Conservation (phyloP, 2,329 filamentous ascomycete species). For the Hypoxylon rubiginosum region DNA sequence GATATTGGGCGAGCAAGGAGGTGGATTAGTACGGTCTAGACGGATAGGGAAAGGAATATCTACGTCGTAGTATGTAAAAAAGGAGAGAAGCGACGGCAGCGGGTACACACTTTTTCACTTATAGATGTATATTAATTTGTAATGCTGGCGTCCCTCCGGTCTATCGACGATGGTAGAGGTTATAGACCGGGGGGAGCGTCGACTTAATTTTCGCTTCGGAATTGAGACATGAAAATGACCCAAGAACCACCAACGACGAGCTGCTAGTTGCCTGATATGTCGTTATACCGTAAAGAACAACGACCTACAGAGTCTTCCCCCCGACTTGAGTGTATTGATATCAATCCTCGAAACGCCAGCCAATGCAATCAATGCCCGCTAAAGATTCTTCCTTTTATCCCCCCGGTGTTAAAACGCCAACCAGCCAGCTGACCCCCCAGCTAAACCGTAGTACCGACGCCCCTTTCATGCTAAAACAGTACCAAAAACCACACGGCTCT, state of each 20-base stretch:
- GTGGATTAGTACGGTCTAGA: neutral
- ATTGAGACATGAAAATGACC: conserved; percentile 14
- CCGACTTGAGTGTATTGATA: neutral
- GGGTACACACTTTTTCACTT: neutral
- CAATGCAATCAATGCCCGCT: no score
- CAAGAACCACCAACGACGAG: neutral
- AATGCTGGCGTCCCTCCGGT: conserved; percentile 2
- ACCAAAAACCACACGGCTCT: no score
- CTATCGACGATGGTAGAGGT: neutral
- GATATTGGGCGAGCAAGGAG: conserved; percentile 2
- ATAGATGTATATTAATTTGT: conserved; percentile 31
- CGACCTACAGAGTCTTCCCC: no score
- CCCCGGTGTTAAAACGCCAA: no score
- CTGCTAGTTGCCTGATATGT: neutral
- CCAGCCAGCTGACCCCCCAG: no score
- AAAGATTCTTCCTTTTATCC: no score
- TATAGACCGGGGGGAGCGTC: no score
- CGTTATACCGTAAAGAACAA: neutral
- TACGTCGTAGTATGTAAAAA: conserved; percentile 13
- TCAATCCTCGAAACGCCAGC: no score
- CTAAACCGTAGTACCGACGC: no score
- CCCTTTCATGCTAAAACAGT: no score
- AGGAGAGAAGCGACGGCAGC: neutral
- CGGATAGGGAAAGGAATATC: conserved; percentile 1
- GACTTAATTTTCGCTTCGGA: conserved; percentile 2